These are phyloP conservation scores for Zymoseptoria crescenta DNA, from an alignment of 2,329 filamentous ascomycete genomes.

Conservation along the genomic window DNA sequence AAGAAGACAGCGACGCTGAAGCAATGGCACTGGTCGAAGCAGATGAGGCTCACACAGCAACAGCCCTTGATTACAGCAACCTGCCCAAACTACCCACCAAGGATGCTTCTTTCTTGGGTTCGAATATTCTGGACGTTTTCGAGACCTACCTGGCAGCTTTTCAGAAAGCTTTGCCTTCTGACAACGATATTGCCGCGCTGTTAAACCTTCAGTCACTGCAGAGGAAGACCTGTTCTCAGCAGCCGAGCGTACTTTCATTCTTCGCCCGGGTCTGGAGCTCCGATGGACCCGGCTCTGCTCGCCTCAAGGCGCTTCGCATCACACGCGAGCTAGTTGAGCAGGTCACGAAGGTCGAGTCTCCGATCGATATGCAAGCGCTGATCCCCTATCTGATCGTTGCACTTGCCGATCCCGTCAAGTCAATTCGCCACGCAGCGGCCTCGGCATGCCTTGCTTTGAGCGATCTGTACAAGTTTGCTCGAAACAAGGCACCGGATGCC, in stretches of 20 bases:
- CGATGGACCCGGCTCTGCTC: slow-evolving; percentile 6
- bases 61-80: slow-evolving; percentile 4
- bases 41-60: neutral
- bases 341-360: neutral
- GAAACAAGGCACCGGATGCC: slow-evolving; percentile 5
- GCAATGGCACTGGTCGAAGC: slow-evolving; percentile 7
- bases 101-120: slow-evolving; percentile 14
- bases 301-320: slow-evolving; percentile 12
- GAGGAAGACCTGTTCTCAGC: slow-evolving; percentile 5
- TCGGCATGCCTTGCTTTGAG: slow-evolving; percentile 9
- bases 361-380: slow-evolving; percentile 60
- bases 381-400: slow-evolving; percentile 74
- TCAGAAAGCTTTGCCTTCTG: slow-evolving; percentile 9
- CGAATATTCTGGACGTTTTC: slow-evolving; percentile 6
- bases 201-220: slow-evolving; percentile 12
- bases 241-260: slow-evolving; percentile 14
- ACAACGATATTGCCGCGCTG: slow-evolving; percentile 8
- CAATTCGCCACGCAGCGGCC: slow-evolving; percentile 39
- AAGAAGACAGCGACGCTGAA: slow-evolving; percentile 2
- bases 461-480: slow-evolving; percentile 8
- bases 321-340: slow-evolving; percentile 9
- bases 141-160: slow-evolving; percentile 10
- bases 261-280: slow-evolving; percentile 16
- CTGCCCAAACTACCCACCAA: slow-evolving; percentile 11
- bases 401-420: slow-evolving; percentile 45